These are phyloP conservation scores for Leccinum pachyderme DNA, from an alignment of 1,284 basidiomycete species.

Conservation along the genomic window DNA sequence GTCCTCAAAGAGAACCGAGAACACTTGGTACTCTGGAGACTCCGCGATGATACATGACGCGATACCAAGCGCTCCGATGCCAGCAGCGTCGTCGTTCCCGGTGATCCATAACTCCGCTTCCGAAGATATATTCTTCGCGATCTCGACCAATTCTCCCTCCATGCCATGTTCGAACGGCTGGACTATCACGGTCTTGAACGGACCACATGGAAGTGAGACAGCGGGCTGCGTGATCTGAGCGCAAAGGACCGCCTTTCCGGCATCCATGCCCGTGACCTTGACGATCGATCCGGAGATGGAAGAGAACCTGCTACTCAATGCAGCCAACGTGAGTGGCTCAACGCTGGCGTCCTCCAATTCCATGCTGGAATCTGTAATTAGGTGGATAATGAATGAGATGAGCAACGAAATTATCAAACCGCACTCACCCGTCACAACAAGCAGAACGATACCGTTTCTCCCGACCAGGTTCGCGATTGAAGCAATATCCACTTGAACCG, in stretches of 20 bases:
- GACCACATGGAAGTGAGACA: slow-evolving; percentile 12
- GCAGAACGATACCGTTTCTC: slow-evolving; percentile 17
- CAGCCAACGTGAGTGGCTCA: slow-evolving; percentile 11
- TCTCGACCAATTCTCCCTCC: slow-evolving; percentile 27
- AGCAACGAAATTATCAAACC: not conserved
- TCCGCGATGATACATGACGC: slow-evolving; percentile 31
- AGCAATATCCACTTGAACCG: slow-evolving; percentile 18
- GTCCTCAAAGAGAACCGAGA: slow-evolving; percentile 31
- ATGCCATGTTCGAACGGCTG: slow-evolving; percentile 24
- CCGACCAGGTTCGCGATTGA: slow-evolving; percentile 24
- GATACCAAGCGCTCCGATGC: slow-evolving; percentile 30
- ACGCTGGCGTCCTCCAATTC: slow-evolving; percentile 15
- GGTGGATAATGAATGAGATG: not conserved
- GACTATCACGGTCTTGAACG: slow-evolving; percentile 27
- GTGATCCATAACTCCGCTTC: slow-evolving; percentile 31
- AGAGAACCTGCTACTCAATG: slow-evolving; percentile 11
- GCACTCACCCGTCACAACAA: slow-evolving; percentile 21
- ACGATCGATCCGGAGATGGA: slow-evolving; percentile 11
- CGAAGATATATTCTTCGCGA: slow-evolving; percentile 23
- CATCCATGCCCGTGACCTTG: not conserved
- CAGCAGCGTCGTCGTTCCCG: slow-evolving; percentile 29
- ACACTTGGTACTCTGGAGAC: slow-evolving; percentile 29
- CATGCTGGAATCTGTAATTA: slow-evolving; percentile 15
- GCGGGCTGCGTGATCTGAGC: slow-evolving; percentile 14
- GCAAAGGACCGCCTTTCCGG: not conserved